Evolutionary conservation across 768 basidiomycete genomes (phyloP).

Genomic region (Leccinum olivaceopallidum): DNA sequence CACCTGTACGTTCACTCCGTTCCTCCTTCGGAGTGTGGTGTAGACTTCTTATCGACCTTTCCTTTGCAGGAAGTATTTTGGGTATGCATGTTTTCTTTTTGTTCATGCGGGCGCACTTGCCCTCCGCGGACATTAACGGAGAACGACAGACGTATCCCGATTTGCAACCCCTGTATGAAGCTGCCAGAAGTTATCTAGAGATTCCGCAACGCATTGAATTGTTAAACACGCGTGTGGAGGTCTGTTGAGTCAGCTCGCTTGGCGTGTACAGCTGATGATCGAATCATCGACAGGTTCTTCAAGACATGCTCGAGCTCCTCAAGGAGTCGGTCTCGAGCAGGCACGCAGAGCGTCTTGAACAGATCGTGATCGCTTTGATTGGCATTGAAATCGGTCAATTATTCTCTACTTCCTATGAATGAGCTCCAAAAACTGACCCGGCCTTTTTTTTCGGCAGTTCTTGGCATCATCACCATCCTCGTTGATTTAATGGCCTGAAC

Average conservation of each 20-base stretch:
- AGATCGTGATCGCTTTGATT: constrained; percentile 90
- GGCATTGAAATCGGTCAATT: constrained; percentile 79
- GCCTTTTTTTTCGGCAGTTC: constrained; percentile 44
- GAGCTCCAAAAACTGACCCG: constrained; percentile 2
- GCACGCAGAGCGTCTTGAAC: constrained; percentile 89
- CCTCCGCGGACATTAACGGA: constrained; percentile 23
- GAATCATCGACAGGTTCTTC: constrained; percentile 63
- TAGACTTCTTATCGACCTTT: not conserved
- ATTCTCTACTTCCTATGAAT: not conserved
- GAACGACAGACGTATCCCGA: constrained; percentile 81
- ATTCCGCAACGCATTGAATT: constrained; percentile 92
- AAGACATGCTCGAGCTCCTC: constrained; percentile 94
- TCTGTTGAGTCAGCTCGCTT: constrained; percentile 33
- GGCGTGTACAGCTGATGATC: constrained; percentile 2
- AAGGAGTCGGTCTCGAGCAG: constrained; percentile 93
- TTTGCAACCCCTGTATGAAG: constrained; percentile 92
- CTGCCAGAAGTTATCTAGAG: constrained; percentile 91
- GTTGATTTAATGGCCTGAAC: constrained; percentile 74
- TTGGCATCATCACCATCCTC: constrained; percentile 88
- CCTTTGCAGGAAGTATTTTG: constrained; percentile 83
- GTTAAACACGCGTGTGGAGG: constrained; percentile 92
- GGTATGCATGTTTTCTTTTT: constrained; percentile 48
- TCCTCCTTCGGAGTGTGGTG: not conserved
- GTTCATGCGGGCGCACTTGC: not conserved
- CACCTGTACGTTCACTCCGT: constrained; percentile 61